Base-by-base conservation (phyloP, 768 basidiomycete genomes). In the Hypsizygus marmoreus region DNA sequence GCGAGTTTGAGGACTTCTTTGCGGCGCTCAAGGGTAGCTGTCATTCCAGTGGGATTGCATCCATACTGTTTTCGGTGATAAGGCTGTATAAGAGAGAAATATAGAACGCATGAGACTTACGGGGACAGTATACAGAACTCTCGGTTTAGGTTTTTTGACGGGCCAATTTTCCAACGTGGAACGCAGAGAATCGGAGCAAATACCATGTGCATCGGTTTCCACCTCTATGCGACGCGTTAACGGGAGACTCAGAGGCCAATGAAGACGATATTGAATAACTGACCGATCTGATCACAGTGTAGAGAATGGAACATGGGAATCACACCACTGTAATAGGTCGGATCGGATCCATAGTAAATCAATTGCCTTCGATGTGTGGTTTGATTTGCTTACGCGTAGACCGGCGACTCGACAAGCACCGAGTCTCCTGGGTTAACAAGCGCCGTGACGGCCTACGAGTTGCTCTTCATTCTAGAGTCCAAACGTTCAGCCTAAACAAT, bases 21-120 rank as follows among this genome's bases (percentile, higher is more conserved):
- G 28, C 87, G 76, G 28, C 93, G 79, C 49, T 81, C 76, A 25
- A 78, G 66, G 5, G 84, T 74, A 5, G 86, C 78, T 2, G 90
- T 92, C 59, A 78, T 77, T 10, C 91, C 91, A 9, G 84, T 86
- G 2, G 91, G 91, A 61, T 94, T 94, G 49, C 82, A 86, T n/a
- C 91, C 92, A 54, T 84, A 86, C 84, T 87, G 46, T 3, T 23
- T 19, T 40, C 30, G 5, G n/a, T 6, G 17, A 37, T 41, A 23
- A 28, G 40, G 23, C 10, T 17, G 14, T 11, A 14, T 26, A n/a
- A 11, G 16, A n/a, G 11, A 4, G 16, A 14, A 16, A 36, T 3
- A 26, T 17, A 14, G 1, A 36, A 14, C 29, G 30, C n/a, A 22
- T 44, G 24, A 32, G 44, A 62, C 76, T 11, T 62, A 87, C 85